Evolutionary conservation across 495 filamentous ascomycete species (phyloP).

Genomic region (Talaromyces liani): DNA sequence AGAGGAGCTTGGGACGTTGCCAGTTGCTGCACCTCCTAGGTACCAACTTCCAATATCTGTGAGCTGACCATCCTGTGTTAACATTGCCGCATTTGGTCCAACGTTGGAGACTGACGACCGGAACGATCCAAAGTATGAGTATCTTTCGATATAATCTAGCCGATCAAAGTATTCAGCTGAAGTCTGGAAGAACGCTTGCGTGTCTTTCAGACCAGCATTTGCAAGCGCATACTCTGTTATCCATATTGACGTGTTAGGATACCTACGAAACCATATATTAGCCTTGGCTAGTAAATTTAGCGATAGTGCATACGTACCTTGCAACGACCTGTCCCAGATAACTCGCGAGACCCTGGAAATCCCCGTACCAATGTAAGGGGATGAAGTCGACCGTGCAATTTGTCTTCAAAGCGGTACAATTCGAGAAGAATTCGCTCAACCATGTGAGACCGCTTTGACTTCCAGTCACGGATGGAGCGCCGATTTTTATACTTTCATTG

Average conservation of each 20-base stretch:
- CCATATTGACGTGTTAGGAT: slow-evolving; percentile 44
- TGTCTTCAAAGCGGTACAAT: slow-evolving; percentile 36
- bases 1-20: slow-evolving; percentile 20
- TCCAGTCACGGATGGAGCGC: slow-evolving; percentile 54
- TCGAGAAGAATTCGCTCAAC: slow-evolving; percentile 49
- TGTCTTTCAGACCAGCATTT: slow-evolving; percentile 37
- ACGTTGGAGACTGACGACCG: slow-evolving; percentile 58
- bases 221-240: slow-evolving; percentile 62
- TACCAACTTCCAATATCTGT: slow-evolving; percentile 75
- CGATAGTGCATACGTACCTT: slow-evolving; percentile 39
- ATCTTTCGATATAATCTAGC: slow-evolving; percentile 50
- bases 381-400: slow-evolving; percentile 64
- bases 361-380: slow-evolving; percentile 69
- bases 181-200: slow-evolving; percentile 59
- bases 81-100: slow-evolving; percentile 59
- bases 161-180: slow-evolving; percentile 58
- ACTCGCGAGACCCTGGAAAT: slow-evolving; percentile 64
- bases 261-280: neutral
- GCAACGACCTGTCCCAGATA: slow-evolving; percentile 56
- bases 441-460: slow-evolving; percentile 49
- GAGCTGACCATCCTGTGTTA: slow-evolving; percentile 51
- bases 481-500: slow-evolving; percentile 44
- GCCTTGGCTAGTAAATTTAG: neutral
- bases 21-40: slow-evolving; percentile 47
- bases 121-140: slow-evolving; percentile 71